Conservation (phyloP, 352 stramenopile species). For the Phytophthora cajani region DNA sequence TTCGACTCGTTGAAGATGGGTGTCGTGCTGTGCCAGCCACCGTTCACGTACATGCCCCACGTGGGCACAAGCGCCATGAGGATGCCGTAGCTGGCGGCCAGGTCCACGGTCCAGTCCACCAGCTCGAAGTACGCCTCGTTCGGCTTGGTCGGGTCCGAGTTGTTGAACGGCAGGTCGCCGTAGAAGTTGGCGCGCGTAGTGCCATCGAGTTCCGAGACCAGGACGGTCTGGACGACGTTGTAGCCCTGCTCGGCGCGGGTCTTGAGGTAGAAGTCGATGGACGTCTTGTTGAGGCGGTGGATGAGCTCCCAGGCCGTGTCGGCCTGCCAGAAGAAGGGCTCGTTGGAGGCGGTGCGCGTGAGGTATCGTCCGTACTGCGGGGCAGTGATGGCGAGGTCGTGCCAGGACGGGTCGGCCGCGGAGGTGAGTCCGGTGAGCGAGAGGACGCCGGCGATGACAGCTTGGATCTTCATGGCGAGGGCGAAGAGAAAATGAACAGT, state of each 20-base stretch:
- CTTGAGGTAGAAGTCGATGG: conserved; percentile 33
- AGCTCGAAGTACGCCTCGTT: conserved; percentile 34
- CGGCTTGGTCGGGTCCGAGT: conserved; percentile 25
- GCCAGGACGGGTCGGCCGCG: conserved; percentile 14
- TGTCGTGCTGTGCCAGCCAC: conserved; percentile 12
- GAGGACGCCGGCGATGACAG: neutral
- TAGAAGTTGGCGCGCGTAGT: conserved; percentile 36
- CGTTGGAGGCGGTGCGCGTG: conserved; percentile 16
- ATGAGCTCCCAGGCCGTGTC: conserved; percentile 32
- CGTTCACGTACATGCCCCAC: conserved; percentile 24
- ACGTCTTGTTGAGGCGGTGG: conserved; percentile 35
- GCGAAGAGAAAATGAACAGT: neutral
- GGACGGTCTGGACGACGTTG: conserved; percentile 29
- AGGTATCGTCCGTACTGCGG: conserved; percentile 23
- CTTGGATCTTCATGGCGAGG: conserved; percentile 17
- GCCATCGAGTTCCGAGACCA: conserved; percentile 27
- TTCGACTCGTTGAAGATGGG: conserved; percentile 26
- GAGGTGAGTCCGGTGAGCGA: conserved; percentile 1
- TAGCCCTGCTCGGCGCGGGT: conserved; percentile 30
- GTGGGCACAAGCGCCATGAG: conserved; percentile 18
- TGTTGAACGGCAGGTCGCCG: conserved; percentile 31
- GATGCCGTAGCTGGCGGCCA: conserved; percentile 31
- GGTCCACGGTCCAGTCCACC: conserved; percentile 25
- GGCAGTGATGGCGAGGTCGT: conserved; percentile 26
- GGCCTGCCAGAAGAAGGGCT: conserved; percentile 34